Base-by-base conservation (phyloP, 805 yeast genomes). In the Monosporozyma yasuniensis region DNA sequence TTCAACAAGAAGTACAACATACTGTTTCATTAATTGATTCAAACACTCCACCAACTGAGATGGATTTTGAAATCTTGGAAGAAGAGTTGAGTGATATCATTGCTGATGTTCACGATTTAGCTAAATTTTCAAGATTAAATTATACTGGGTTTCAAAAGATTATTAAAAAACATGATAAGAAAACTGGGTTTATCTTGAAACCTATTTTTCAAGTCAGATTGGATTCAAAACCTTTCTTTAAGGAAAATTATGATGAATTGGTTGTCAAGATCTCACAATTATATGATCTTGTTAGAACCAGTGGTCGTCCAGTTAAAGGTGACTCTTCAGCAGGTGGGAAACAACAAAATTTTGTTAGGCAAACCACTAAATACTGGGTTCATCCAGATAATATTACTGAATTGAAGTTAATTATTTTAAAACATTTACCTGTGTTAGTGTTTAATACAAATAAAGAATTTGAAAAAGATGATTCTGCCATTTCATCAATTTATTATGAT, bases 341-440 rank as follows among this genome's bases (percentile, higher is more conserved):
- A 42, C 97, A 90, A 75, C 99, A 93, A 69, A 93, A 93, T 72
- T 93, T 93, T 62, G 98, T 93, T 44, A 84, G 99, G 70, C 99
- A 93, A 71, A 93, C 99, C 19, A 93, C 99, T 7, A 93, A 93
- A 66, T 93, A 93, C 71, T 93, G 99, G 99, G 98, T 93, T 30
- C 99, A 93, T 64, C 96, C 97, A 2, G 98, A 93, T 69, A 91
- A 93, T 67, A 89, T 93, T 65, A 93, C 98, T 14, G 98, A 93
- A 72, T 78, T 93, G 67, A 93, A 93, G 72, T 79, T 93, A 63
- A 84, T 88, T 56, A 83, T 93, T 55, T 76, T 93, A 65, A 91
- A 93, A 71, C 98, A 93, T 72, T 76, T 93, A 59, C 99, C 99
- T 2, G 99, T 93, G 16, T 77, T 93, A 57, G 99, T 93, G 21